Conservation (phyloP, 2,329 filamentous ascomycete species). For the Fusarium nurragi region DNA sequence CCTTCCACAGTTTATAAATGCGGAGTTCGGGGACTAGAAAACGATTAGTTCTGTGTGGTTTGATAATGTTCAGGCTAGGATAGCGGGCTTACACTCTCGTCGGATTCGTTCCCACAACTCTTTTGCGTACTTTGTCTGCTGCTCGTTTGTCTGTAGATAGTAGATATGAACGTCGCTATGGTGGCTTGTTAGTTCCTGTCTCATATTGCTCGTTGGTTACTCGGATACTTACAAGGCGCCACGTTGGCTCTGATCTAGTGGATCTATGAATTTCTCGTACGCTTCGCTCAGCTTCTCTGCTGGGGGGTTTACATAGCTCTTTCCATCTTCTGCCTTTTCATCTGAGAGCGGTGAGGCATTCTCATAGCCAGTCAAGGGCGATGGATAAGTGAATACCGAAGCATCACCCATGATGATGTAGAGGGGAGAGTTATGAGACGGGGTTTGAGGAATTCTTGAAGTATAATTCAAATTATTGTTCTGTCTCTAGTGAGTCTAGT, state of each 20-base stretch:
- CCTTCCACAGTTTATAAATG: constrained; percentile 81
- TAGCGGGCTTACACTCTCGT: constrained; percentile 71
- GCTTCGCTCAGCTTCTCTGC: constrained; percentile 69
- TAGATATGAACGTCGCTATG: constrained; percentile 84
- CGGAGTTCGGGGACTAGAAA: constrained; percentile 81
- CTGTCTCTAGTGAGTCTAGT: neutral
- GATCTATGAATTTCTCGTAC: constrained; percentile 75
- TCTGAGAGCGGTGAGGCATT: constrained; percentile 64
- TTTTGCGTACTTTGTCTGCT: constrained; percentile 72
- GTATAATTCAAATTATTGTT: neutral
- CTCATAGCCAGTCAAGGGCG: constrained; percentile 67
- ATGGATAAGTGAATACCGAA: constrained; percentile 46
- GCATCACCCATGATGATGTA: constrained; percentile 28
- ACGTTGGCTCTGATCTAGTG: constrained; percentile 70
- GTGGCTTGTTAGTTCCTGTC: neutral
- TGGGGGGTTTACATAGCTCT: constrained; percentile 76
- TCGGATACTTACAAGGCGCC: constrained; percentile 76
- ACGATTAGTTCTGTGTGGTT: neutral
- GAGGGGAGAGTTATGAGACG: neutral
- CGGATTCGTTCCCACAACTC: constrained; percentile 82
- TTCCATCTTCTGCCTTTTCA: constrained; percentile 75
- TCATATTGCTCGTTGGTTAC: accelerated
- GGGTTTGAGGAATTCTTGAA: neutral
- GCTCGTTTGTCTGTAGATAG: constrained; percentile 71
- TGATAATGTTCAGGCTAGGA: accelerated